Conservation (phyloP, 345 rosid genomes). For the Adansonia digitata region DNA sequence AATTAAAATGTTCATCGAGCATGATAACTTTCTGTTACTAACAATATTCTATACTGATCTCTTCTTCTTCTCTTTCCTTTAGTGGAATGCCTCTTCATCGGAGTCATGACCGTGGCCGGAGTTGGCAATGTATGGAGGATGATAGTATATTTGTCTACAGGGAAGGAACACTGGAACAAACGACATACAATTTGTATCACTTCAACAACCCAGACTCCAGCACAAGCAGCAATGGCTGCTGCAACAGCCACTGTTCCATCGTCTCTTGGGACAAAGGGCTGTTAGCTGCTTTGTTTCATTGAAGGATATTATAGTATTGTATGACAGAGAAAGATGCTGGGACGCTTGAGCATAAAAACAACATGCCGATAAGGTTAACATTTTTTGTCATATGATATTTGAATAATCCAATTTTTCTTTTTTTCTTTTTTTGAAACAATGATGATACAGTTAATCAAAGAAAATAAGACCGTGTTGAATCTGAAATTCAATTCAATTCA, state of each 20-base stretch:
- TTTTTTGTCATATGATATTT: no score
- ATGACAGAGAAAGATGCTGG: no score
- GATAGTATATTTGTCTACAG: constrained; percentile 38
- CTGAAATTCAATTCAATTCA: no score
- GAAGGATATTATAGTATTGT: constrained; percentile 27
- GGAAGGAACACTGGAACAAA: constrained; percentile 39
- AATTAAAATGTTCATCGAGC: no score
- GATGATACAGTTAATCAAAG: not conserved
- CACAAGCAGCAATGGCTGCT: no score
- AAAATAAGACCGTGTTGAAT: not conserved
- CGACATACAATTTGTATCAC: constrained; percentile 22
- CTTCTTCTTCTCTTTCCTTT: not conserved
- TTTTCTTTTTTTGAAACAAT: not conserved
- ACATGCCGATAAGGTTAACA: no score
- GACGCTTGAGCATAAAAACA: no score
- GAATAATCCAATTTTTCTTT: no score
- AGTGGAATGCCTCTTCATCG: constrained; percentile 45
- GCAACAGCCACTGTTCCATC: not conserved
- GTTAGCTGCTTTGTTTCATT: constrained; percentile 24
- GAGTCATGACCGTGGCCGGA: constrained; percentile 19
- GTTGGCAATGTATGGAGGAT: constrained; percentile 41
- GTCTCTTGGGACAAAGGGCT: constrained; percentile 10
- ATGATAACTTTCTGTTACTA: not conserved
- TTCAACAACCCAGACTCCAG: not conserved
- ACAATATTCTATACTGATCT: no score